Evolutionary conservation across 1,284 basidiomycete species (phyloP).

Genomic region (Spongispora temasekensis): DNA sequence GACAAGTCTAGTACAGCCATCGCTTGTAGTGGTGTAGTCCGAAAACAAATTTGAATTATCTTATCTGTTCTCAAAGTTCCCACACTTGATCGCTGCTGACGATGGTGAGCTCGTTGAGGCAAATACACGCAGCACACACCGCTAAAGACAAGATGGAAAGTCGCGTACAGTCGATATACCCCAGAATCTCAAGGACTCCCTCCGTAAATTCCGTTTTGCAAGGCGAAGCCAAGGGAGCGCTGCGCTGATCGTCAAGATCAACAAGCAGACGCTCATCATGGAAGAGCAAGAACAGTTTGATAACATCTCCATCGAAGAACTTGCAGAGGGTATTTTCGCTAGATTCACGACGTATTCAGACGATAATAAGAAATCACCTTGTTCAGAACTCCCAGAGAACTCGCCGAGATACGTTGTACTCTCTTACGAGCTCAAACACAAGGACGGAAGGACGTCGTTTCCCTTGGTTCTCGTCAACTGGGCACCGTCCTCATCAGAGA

Average conservation of each 20-base stretch:
- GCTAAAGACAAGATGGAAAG: conserved; percentile 40
- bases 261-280: conserved; percentile 78
- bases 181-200: conserved; percentile 67
- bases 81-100: conserved; percentile 1
- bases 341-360: background rate
- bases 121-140: background rate
- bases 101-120: conserved; percentile 35
- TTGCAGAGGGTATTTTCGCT: conserved; percentile 69
- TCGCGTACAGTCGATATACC: conserved; percentile 85
- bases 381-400: conserved; percentile 86
- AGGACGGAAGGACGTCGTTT: conserved; percentile 84
- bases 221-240: conserved; percentile 68
- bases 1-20: too few species aligned
- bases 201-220: conserved; percentile 84
- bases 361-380: background rate
- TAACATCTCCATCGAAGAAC: conserved; percentile 75
- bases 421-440: conserved; percentile 81
- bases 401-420: conserved; percentile 86
- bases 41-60: too few species aligned
- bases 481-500: conserved; percentile 77
- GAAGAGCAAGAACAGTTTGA: conserved; percentile 82
- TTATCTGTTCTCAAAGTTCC: background rate
- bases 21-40: too few species aligned
- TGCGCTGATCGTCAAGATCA: conserved; percentile 85
- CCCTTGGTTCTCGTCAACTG: conserved; percentile 87